Base-by-base conservation (phyloP, 306 rosid genomes). In the Astragalus membranaceus region DNA sequence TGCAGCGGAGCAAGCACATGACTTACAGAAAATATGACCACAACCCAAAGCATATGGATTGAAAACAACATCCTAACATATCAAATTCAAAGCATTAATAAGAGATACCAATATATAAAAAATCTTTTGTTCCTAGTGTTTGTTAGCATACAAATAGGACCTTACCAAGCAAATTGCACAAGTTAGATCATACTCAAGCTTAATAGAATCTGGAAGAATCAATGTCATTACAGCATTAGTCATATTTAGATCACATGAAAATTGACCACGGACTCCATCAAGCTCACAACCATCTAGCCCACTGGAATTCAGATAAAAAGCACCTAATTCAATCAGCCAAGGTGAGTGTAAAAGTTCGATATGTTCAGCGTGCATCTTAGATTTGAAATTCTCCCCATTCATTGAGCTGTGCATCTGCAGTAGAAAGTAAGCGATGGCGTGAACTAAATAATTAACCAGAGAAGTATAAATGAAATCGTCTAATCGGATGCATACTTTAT, bases 131-230 rank as follows among this genome's bases (percentile, higher is more conserved):
- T 65, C 11, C 48, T 15, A 59, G 15, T 32, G 26, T 11, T 11
- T 32, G 26, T 11, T 11, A 15, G 73, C 51, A 59, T 57, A 54
- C 47, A 60, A 52, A 67, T 20, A 59, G 75, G 70, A 79, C 48
- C 85, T 85, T 85, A 92, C 98, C 96, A 92, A 80, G 79, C 98
- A 92, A 75, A 92, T 78, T 52, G 96, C 96, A 78, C 98, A 92
- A 65, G 79, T 90, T 53, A 92, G 88, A 85, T 84, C 81, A 70
- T 82, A 88, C 69, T 90, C 89, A 4, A 90, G 82, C 68, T 84
- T 88, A 20, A 82, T 74, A 69, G 90, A 86, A 82, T 85, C 86
- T 0, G 92, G 90, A 79, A 92, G 96, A 63, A 62, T 44, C 88
- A 92, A 81, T 7, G 83, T 83, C 87, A 92, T 82, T 43, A 50